Percentiles rank a stretch among this genome's conserved stretches.
Conservation (phyloP, 2,329 filamentous ascomycete genomes). For the Orbilia oligospora region DNA sequence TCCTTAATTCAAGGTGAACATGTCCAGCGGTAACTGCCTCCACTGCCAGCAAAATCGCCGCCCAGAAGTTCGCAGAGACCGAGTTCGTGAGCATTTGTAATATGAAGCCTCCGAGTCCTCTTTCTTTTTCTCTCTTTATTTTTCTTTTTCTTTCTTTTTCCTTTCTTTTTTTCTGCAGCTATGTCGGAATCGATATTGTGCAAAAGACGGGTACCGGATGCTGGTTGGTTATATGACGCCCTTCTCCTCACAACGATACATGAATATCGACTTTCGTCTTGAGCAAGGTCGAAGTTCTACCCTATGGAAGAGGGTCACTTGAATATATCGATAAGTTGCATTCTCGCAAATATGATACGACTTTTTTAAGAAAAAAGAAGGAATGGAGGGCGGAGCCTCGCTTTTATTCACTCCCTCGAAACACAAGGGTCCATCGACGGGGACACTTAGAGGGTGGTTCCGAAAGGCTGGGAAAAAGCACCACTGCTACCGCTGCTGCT, state of each 20-base stretch:
- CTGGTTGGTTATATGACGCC: conserved; percentile 12
- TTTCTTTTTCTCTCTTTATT: neutral
- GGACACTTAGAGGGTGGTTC: conserved; percentile 29
- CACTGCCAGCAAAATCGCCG: conserved; percentile 32
- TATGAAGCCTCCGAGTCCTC: neutral
- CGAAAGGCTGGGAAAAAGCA: conserved; percentile 46
- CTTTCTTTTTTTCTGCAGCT: neutral
- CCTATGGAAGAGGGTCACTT: conserved; percentile 34
- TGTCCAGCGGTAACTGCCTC: conserved; percentile 49
- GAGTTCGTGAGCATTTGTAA: conserved; percentile 32
- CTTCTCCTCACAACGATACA: conserved; percentile 16
- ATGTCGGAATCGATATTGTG: conserved; percentile 8
- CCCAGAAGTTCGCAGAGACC: conserved; percentile 33
- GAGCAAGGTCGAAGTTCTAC: conserved; percentile 16
- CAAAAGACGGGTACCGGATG: neutral
- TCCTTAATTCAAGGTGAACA: conserved; percentile 55
- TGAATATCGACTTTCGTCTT: conserved; percentile 9
- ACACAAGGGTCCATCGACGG: conserved; percentile 51
- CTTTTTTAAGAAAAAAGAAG: conserved; percentile 21
- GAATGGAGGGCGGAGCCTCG: conserved; percentile 42
- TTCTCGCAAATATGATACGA: conserved; percentile 36
- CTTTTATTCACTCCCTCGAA: conserved; percentile 45
- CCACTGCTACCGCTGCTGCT: neutral
- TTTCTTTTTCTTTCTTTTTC: neutral
- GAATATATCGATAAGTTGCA: conserved; percentile 49